phyloP scores from a whole-genome alignment of 305 asterid species.

The Fraxinus latifolia region DNA sequence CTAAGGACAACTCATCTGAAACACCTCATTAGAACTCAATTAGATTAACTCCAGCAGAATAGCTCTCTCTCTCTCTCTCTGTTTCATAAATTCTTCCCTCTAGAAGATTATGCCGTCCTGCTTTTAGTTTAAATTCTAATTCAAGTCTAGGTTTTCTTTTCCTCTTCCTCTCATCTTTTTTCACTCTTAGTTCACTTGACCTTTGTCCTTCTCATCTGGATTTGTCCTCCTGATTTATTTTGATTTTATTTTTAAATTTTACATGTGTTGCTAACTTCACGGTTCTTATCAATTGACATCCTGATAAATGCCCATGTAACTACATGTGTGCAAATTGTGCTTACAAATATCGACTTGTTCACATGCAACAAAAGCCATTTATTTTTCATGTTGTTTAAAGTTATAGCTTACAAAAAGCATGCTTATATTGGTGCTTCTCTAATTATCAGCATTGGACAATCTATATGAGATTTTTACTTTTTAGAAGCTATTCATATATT shows the following conservation, averaged over 20 bases:
- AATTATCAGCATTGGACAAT: neutral
- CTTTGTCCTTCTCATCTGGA: neutral
- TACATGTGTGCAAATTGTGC: neutral
- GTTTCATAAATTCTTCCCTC: neutral
- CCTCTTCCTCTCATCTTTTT: neutral
- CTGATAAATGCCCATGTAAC: neutral
- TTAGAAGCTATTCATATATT: neutral
- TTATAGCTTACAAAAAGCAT: neutral
- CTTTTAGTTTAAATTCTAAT: neutral
- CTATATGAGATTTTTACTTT: neutral
- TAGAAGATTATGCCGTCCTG: neutral
- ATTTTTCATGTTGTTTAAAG: neutral
- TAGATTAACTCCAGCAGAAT: neutral
- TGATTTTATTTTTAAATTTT: neutral
- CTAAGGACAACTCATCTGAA: conserved; percentile 5
- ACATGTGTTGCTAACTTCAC: neutral
- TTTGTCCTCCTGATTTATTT: neutral
- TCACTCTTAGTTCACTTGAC: neutral
- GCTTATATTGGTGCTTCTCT: neutral
- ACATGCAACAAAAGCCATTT: neutral
- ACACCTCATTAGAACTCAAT: neutral
- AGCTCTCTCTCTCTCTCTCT: neutral
- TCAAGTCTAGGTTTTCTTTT: neutral
- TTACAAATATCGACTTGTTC: neutral
- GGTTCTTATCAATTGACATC: neutral